Evolutionary conservation across 2,329 filamentous ascomycete species (phyloP).

Genomic region (Trichoderma afroharzianum): DNA sequence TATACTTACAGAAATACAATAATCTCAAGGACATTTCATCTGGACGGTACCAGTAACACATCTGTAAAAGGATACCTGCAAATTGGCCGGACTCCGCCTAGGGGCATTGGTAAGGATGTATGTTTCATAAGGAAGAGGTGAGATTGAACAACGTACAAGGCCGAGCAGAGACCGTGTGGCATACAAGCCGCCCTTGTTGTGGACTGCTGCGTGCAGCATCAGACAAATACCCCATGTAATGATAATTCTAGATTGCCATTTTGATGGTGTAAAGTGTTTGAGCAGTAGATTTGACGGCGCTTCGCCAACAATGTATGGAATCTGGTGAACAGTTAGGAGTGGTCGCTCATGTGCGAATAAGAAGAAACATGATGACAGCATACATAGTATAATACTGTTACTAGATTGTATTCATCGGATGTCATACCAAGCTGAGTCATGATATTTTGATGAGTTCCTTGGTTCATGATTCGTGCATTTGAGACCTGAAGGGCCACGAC

Average conservation of each 20-base stretch:
- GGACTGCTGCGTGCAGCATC: neutral
- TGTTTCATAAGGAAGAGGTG: neutral
- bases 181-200: neutral
- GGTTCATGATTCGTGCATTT: constrained; percentile 43
- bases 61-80: neutral
- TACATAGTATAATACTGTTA: constrained; percentile 40
- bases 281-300: neutral
- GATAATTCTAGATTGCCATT: neutral
- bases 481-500: constrained; percentile 25
- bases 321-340: neutral
- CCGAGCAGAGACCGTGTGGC: neutral
- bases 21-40: neutral
- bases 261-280: neutral
- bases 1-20: neutral
- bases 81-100: neutral
- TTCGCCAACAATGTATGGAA: neutral
- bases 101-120: neutral
- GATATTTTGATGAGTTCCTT: constrained; percentile 38
- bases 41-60: neutral
- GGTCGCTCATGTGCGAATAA: neutral
- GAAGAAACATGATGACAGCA: neutral
- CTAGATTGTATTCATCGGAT: constrained; percentile 38
- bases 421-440: constrained; percentile 39
- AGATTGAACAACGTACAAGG: neutral
- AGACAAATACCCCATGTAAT: neutral